Evolutionary conservation across 805 yeast species (phyloP), one percentile per base, ranked within the genome.

Genomic region (Candida gorgasii): DNA sequence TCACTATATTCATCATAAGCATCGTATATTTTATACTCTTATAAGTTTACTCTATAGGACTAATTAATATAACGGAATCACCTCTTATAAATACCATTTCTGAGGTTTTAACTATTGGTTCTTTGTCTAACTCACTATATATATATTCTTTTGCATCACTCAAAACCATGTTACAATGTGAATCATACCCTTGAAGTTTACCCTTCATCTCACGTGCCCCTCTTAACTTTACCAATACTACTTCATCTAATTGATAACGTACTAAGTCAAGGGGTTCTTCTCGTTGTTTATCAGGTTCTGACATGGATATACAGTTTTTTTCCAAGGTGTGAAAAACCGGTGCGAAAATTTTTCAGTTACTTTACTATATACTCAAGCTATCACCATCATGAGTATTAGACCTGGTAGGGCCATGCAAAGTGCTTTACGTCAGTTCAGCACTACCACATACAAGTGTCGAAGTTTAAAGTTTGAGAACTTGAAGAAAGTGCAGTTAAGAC

Each of bases 41-140:
- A 11, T 24, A 11, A 11, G n/a, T 7, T 11, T 51, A 59, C 20
- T 54, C 50, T 14, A 60, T 47, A 13, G 76, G 73, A 41, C 85
- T 81, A 41, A 93, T 83, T 52, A 90, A 75, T 39, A 95, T 88
- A 33, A 93, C 98, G 2, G 95, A 82, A 65, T 93, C 99, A n/a
- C 99, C 99, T 69, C 99, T 83, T 12, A 93, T 90, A 66, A 92
- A 92, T 32, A 93, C 82, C 89, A 93, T 87, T 43, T 88, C 96
- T 13, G 89, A 77, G 48, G 76, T 75, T 57, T 82, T 85, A 26
- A 67, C 68, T n/a, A 49, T 54, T 2, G 69, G 67, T 35, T 73
- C 75, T 3, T 67, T 77, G n/a, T 47, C 53, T 3, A 73, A 78
- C 4, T 74, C 81, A 23, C 72, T 76, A 60, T 78, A 87, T 28